Conservation (phyloP, 1,139 yeast species). For the Nakaseomyces kungkrabaensis region DNA sequence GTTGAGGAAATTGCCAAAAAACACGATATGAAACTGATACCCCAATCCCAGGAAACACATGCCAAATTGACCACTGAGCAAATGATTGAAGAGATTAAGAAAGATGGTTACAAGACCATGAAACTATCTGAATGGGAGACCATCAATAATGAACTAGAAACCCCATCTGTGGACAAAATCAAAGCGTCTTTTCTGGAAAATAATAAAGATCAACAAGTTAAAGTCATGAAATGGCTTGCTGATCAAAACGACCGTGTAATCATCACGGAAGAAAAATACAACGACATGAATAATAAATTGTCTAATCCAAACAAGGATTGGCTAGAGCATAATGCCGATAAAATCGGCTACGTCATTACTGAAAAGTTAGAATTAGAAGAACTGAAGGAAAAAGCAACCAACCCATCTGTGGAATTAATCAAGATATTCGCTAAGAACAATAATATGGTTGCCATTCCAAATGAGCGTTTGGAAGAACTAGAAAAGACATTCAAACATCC, state of each 20-base stretch:
- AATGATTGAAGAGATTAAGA: not conserved
- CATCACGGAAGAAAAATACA: constrained; percentile 4
- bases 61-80: not conserved
- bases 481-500: constrained; percentile 9
- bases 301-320: constrained; percentile 4
- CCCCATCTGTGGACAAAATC: not conserved
- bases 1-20: not conserved
- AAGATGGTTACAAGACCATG: not conserved
- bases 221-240: constrained; percentile 6
- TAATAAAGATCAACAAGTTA: constrained; percentile 1
- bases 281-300: constrained; percentile 3
- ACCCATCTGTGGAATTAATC: not conserved
- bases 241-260: constrained; percentile 5
- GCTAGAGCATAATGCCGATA: constrained; percentile 3
- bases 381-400: not conserved
- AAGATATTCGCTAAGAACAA: constrained; percentile 1
- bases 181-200: not conserved
- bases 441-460: not conserved
- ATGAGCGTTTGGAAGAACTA: not conserved
- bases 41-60: not conserved
- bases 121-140: not conserved
- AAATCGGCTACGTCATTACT: constrained; percentile 3
- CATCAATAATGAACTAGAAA: not conserved
- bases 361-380: constrained; percentile 5
- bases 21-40: not conserved